phyloP scores from a whole-genome alignment of 225 moss, liverwort and hornwort genomes.

The Takakia lepidozioides region DNA sequence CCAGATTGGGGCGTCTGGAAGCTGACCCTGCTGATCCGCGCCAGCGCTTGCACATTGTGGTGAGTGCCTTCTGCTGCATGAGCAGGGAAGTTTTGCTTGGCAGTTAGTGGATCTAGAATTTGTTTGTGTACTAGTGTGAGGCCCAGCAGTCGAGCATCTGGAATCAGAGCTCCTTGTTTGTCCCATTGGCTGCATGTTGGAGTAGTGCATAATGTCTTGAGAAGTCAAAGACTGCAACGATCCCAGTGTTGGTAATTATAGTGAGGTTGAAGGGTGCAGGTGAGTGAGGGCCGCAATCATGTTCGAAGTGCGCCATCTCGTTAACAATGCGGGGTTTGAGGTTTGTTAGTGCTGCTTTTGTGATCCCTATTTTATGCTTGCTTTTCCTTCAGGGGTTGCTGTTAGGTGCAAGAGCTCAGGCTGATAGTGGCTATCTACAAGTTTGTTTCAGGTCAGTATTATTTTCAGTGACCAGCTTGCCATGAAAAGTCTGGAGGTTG shows the following conservation, averaged over 20 bases:
- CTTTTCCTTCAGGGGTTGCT: background rate
- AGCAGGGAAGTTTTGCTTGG: background rate
- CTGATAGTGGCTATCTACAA: no score
- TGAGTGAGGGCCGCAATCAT: conserved; percentile 93
- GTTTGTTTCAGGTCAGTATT: no score
- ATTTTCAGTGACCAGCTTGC: no score
- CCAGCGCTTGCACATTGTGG: conserved; percentile 76
- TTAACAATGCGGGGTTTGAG: conserved; percentile 84
- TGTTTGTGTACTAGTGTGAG: background rate
- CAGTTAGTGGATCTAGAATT: background rate
- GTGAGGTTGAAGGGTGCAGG: conserved; percentile 44
- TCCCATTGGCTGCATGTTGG: no score
- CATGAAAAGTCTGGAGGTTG: no score
- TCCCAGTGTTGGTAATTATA: no score
- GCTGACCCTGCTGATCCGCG: conserved; percentile 56
- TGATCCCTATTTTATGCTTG: background rate
- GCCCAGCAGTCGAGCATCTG: background rate
- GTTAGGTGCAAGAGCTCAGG: no score
- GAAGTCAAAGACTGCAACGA: no score
- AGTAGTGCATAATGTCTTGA: no score
- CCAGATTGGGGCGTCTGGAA: conserved; percentile 54
- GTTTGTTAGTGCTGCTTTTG: no score
- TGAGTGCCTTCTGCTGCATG: conserved; percentile 18
- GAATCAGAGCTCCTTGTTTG: no score
- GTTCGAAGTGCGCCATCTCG: conserved; percentile 92